Percentiles rank a stretch among this genome's conserved stretches.
These are phyloP conservation scores for Fusarium musae DNA, from an alignment of 2,329 filamentous ascomycete genomes.

Conservation along the genomic window DNA sequence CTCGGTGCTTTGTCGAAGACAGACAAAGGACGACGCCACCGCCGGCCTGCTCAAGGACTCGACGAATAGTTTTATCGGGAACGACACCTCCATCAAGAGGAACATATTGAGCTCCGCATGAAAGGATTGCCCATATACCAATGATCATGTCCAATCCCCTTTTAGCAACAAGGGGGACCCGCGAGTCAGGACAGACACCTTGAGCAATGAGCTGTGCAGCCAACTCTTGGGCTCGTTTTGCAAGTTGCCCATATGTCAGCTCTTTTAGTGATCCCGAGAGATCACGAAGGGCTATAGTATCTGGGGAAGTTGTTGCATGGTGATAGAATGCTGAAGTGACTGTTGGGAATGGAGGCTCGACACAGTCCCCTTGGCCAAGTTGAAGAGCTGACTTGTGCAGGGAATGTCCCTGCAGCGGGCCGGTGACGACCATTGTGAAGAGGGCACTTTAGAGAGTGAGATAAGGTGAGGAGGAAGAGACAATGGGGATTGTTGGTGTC, in stretches of 20 bases:
- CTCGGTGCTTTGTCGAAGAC: slow-evolving; percentile 49
- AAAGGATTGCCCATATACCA: slow-evolving; percentile 66
- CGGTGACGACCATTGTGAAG: slow-evolving; percentile 15
- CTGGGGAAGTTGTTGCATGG: slow-evolving; percentile 51
- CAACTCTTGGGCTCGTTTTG: slow-evolving; percentile 54
- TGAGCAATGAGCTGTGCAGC: slow-evolving; percentile 51
- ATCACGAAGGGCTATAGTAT: slow-evolving; percentile 53
- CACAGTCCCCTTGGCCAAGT: slow-evolving; percentile 33
- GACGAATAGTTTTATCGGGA: slow-evolving; percentile 58
- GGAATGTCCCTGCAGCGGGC: slow-evolving; percentile 4
- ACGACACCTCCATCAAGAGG: slow-evolving; percentile 67
- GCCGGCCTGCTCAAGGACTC: slow-evolving; percentile 60
- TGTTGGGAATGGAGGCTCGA: slow-evolving; percentile 51
- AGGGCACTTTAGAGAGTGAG: neutral
- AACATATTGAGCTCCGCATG: slow-evolving; percentile 68
- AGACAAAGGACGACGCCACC: slow-evolving; percentile 61
- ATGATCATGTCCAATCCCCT: slow-evolving; percentile 67
- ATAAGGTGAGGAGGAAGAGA: slow-evolving; percentile 7
- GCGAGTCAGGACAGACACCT: slow-evolving; percentile 57
- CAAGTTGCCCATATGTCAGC: slow-evolving; percentile 59
- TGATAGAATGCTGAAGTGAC: slow-evolving; percentile 54
- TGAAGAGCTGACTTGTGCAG: neutral
- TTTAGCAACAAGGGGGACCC: slow-evolving; percentile 65
- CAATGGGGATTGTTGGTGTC: slow-evolving; percentile 30
- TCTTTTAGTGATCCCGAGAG: slow-evolving; percentile 46